Evolutionary conservation across 768 basidiomycete species (phyloP), one percentile per base, ranked within the genome.

Genomic region (Serendipita sp.): DNA sequence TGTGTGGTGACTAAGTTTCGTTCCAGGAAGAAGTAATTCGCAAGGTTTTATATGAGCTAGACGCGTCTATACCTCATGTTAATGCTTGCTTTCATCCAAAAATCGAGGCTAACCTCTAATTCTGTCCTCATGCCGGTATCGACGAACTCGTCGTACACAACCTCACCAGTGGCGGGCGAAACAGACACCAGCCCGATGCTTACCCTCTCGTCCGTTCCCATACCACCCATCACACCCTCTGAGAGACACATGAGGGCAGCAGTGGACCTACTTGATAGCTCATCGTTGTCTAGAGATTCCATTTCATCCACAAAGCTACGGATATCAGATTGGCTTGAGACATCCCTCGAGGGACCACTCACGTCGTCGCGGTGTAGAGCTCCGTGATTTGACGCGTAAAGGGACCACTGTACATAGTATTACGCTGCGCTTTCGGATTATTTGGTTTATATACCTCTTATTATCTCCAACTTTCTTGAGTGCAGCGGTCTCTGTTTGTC

Each of bases 341-440:
- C 8, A 32, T 41, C 13, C 13, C 5, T 52, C n/a, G 48, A 52
- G 8, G 48, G 41, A 41, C 34, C 5, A 78, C 89, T 68, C 72
- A 92, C 90, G 91, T 95, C 35, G 89, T 83, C 34, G 89, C 83
- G 32, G 94, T 95, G 68, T 89, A 95, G 44, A 95, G 73, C 68
- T 87, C 81, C 0, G 85, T 86, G 8, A 97, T 71, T 70, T 83
- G 79, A 44, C 91, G 80, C 28, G 83, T 81, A 69, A 94, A 95
- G 0, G 84, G 81, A 0, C 80, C 78, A 68, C 85, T 86, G 63
- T 83, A 51, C 18, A 23, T 32, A n/a, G 30, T 18, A 51, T 51
- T n/a, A 51, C 8, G n/a, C 5, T 51, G 48, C 8, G n/a, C 8
- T 51, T 18, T 5, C n/a, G 5, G n/a, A 51, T 7, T 5, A 18